Base-by-base conservation (phyloP, 805 yeast genomes). In the Kodamaea kaohsiungensis region DNA sequence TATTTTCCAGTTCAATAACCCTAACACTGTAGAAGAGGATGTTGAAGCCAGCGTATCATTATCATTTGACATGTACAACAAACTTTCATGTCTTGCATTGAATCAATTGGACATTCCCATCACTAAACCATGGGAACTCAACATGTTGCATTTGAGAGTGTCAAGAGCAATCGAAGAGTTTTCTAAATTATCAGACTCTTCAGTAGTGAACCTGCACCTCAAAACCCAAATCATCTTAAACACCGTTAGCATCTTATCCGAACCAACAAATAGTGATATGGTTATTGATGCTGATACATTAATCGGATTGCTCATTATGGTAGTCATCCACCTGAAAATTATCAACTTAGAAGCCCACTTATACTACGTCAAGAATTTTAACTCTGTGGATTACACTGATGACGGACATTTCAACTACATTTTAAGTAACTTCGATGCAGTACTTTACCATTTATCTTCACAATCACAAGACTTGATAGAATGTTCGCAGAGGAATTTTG, bases 401-500 rank as follows among this genome's bases (percentile, higher is more conserved):
- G 76, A 76, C 40, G 97, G 97, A 0, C 74, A 82, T 19, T 67
- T 81, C 30, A 96, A 89, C 9, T 93, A 93, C 65, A 86, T 91
- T 1, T 59, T 91, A 12, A 87, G 96, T 46, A 90, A 96, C 5
- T 74, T 91, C 45, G 96, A 91, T 61, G 96, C 91, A 0, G 96
- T 89, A 0, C 63, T 90, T 7, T 82, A 73, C 53, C 93, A 87
- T 62, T 73, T 91, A 15, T 64, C 68, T 1, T 50, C 66, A 1
- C 66, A 65, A 9, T 79, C 78, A 47, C 46, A 71, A 7, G 69
- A 69, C 2, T 67, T 87, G 48, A 62, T 70, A 2, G 55, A 61
- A 1, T 64, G 73, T 9, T 83, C 92, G 0, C 64, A 64, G 1
- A 63, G 62, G 1, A 90, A 89, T 65, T 65, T 66, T 43, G 64